Percentiles rank a stretch among this genome's conserved stretches.
phyloP scores from a whole-genome alignment of 2,329 filamentous ascomycete genomes.

The Nothophaeocryptopus gaeumannii region DNA sequence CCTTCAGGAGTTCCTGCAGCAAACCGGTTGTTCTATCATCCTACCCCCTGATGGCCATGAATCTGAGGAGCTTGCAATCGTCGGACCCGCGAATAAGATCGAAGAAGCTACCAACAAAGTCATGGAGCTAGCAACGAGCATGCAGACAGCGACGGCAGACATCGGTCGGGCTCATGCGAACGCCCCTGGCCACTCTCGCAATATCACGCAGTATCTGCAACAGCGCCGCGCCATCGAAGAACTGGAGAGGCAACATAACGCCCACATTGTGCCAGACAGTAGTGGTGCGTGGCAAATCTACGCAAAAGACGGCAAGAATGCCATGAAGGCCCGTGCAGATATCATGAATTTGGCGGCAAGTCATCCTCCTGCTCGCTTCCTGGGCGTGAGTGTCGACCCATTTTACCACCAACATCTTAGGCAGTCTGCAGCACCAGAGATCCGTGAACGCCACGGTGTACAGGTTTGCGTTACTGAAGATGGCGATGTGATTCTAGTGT shows the following conservation, averaged over 20 bases:
- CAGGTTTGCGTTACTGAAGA: slow-evolving; percentile 68
- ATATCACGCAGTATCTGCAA: slow-evolving; percentile 82
- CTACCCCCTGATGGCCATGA: slow-evolving; percentile 73
- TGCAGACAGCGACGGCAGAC: slow-evolving; percentile 81
- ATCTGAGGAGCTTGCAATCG: slow-evolving; percentile 78
- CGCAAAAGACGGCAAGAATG: slow-evolving; percentile 79
- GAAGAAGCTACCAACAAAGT: slow-evolving; percentile 74
- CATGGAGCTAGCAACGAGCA: slow-evolving; percentile 81
- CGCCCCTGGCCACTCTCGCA: slow-evolving; percentile 74
- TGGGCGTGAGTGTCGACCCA: slow-evolving; percentile 65
- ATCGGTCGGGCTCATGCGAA: slow-evolving; percentile 75
- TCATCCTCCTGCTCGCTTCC: slow-evolving; percentile 70
- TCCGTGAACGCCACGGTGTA: slow-evolving; percentile 69
- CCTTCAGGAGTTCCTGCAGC: slow-evolving; percentile 78
- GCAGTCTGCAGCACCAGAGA: slow-evolving; percentile 59
- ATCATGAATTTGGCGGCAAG: slow-evolving; percentile 70
- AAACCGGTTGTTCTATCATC: slow-evolving; percentile 87
- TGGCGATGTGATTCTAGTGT: slow-evolving; percentile 67
- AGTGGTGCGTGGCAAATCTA: slow-evolving; percentile 84
- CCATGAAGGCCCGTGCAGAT: slow-evolving; percentile 70
- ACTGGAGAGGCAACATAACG: slow-evolving; percentile 74
- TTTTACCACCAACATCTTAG: slow-evolving; percentile 76
- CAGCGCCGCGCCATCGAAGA: slow-evolving; percentile 78
- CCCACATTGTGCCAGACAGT: slow-evolving; percentile 78
- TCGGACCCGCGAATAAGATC: slow-evolving; percentile 71